A percentile compares a stretch with the other conserved stretches of the same genome.
Conservation (phyloP, 2,329 filamentous ascomycete species). For the Scytalidium lignicola region DNA sequence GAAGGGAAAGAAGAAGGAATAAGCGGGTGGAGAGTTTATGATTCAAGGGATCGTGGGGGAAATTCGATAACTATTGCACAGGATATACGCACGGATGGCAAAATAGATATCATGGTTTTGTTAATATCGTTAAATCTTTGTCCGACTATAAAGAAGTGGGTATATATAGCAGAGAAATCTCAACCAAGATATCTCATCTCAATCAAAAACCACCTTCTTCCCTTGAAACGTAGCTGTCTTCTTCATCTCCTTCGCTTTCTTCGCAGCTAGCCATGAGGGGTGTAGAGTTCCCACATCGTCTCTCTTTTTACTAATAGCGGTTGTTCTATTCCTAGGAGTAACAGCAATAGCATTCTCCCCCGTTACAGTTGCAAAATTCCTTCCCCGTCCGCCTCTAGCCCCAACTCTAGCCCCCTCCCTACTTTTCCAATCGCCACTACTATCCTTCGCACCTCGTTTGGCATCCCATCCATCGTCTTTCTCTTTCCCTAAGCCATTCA, state of each 20-base stretch:
- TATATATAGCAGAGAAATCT: background rate
- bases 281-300: constrained; percentile 51
- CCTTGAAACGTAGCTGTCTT: constrained; percentile 49
- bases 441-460: constrained; percentile 44
- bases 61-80: too few relatives aligned
- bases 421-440: constrained; percentile 8
- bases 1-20: too few relatives aligned
- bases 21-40: too few relatives aligned
- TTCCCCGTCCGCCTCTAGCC: constrained; percentile 4
- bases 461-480: constrained; percentile 54
- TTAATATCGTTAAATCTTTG: too few relatives aligned
- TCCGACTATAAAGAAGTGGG: background rate
- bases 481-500: constrained; percentile 17
- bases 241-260: constrained; percentile 52
- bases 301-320: constrained; percentile 30
- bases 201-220: constrained; percentile 56
- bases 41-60: too few relatives aligned
- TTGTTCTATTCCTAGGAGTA: constrained; percentile 19
- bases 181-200: constrained; percentile 3
- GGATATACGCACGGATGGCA: too few relatives aligned
- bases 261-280: constrained; percentile 55
- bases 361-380: constrained; percentile 9
- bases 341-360: constrained; percentile 23
- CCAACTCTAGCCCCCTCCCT: constrained; percentile 7
- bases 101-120: too few relatives aligned